Conservation (phyloP, 192 early-diverging fungal species). For the Endogone sp. region DNA sequence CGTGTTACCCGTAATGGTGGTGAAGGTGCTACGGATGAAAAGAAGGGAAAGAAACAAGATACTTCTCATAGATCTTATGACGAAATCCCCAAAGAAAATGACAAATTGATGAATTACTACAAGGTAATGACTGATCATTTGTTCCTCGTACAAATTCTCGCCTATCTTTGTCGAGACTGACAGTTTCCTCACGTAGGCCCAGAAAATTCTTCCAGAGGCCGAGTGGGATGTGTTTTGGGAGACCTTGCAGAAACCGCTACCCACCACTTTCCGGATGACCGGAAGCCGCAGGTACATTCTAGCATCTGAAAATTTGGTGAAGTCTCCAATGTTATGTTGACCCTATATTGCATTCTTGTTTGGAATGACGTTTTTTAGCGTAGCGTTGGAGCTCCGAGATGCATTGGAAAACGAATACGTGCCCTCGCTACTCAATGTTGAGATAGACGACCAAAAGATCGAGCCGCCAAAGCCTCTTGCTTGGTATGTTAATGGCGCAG, state of each 20-base stretch:
- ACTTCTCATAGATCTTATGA: neutral
- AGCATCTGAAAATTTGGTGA: too few species aligned
- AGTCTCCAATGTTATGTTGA: too few species aligned
- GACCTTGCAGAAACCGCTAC: conserved; percentile 67
- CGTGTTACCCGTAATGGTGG: neutral
- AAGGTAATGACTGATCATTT: neutral
- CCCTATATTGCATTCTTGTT: too few species aligned
- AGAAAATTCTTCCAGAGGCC: conserved; percentile 71
- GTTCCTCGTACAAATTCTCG: neutral
- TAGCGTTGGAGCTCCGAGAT: conserved; percentile 67
- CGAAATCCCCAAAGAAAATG: neutral
- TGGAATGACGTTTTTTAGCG: conserved; percentile 25
- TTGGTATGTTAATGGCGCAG: conserved; percentile 51
- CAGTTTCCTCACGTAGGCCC: conserved; percentile 24
- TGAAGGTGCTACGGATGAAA: neutral
- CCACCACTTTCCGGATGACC: conserved; percentile 92
- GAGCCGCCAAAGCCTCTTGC: conserved; percentile 73
- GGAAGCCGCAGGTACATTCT: conserved; percentile 75
- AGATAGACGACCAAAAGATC: conserved; percentile 71
- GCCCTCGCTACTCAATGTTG: conserved; percentile 39
- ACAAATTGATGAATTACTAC: neutral
- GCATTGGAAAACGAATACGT: conserved; percentile 59
- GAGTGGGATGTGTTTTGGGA: conserved; percentile 81
- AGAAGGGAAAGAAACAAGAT: neutral
- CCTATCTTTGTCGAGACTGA: neutral